These are phyloP conservation scores for Centaurea solstitialis DNA, from an alignment of 129 eudicot species.

Conservation along the genomic window DNA sequence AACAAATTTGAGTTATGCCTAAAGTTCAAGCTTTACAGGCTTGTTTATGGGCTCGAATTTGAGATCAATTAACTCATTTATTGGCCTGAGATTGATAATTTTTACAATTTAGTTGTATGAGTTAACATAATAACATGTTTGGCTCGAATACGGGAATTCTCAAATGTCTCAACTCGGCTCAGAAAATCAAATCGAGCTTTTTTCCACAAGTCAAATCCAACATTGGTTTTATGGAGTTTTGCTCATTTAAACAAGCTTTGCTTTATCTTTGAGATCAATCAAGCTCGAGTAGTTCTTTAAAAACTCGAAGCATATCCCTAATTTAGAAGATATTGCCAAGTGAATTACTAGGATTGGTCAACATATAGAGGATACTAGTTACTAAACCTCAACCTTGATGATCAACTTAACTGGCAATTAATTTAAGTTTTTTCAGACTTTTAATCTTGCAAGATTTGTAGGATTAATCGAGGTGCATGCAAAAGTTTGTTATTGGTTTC, in stretches of 20 bases:
- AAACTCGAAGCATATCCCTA: no score
- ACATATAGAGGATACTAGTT: not conserved
- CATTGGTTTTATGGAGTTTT: no score
- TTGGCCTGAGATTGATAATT: not conserved
- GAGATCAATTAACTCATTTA: not conserved
- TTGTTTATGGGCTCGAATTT: not conserved
- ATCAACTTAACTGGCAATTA: no score
- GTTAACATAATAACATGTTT: not conserved
- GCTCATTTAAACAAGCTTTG: no score
- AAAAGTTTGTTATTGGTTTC: not conserved
- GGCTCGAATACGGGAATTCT: not conserved
- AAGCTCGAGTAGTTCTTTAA: no score
- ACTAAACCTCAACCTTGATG: not conserved
- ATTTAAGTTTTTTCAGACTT: not conserved
- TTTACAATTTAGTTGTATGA: not conserved
- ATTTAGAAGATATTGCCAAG: not conserved
- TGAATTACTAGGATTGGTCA: not conserved
- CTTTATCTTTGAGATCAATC: no score
- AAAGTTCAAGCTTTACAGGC: not conserved
- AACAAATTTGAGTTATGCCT: not conserved
- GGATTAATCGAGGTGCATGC: not conserved
- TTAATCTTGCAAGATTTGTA: not conserved
- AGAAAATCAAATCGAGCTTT: no score
- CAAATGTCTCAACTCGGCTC: no score
- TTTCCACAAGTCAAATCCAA: no score